Evolutionary conservation across 2,329 filamentous ascomycete species (phyloP).

Genomic region (Colletotrichum orchidophilum): DNA sequence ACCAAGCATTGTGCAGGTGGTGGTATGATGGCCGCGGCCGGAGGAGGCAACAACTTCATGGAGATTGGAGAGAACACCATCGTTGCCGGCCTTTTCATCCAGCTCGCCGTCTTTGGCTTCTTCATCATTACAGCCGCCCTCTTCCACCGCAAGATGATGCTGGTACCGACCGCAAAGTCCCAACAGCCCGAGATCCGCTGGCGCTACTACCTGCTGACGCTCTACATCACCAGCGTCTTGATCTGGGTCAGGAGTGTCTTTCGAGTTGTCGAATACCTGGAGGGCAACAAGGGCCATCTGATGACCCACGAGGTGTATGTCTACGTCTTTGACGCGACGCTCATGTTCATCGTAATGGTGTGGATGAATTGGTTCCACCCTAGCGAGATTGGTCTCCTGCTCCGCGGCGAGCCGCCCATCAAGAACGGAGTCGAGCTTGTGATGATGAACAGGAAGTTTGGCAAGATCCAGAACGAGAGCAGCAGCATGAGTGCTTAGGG

Average conservation of each 20-base stretch:
- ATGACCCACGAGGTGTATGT: slow-evolving; percentile 52
- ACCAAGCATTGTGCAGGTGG: not conserved
- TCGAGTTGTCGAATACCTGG: slow-evolving; percentile 56
- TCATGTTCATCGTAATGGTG: slow-evolving; percentile 52
- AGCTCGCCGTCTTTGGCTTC: slow-evolving; percentile 62
- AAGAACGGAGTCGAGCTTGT: slow-evolving; percentile 28
- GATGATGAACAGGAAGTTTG: not conserved
- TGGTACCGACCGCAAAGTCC: slow-evolving; percentile 35
- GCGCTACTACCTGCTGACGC: slow-evolving; percentile 42
- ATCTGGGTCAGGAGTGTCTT: slow-evolving; percentile 58
- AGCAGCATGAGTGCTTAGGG: slow-evolving; percentile 16
- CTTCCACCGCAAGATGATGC: slow-evolving; percentile 49
- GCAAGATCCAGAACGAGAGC: slow-evolving; percentile 12
- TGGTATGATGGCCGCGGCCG: slow-evolving; percentile 29
- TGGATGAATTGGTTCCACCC: slow-evolving; percentile 35
- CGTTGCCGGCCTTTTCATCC: slow-evolving; percentile 61
- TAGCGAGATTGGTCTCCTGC: slow-evolving; percentile 27
- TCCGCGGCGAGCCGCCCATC: slow-evolving; percentile 25
- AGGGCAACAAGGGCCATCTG: slow-evolving; percentile 51
- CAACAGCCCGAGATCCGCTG: slow-evolving; percentile 37
- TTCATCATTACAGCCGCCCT: slow-evolving; percentile 57
- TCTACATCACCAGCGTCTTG: slow-evolving; percentile 45
- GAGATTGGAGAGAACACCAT: slow-evolving; percentile 56
- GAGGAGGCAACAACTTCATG: slow-evolving; percentile 15
- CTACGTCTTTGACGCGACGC: slow-evolving; percentile 54